These are phyloP conservation scores for Ilyonectria sp. DNA, from an alignment of 2,329 filamentous ascomycete genomes.

Conservation along the genomic window DNA sequence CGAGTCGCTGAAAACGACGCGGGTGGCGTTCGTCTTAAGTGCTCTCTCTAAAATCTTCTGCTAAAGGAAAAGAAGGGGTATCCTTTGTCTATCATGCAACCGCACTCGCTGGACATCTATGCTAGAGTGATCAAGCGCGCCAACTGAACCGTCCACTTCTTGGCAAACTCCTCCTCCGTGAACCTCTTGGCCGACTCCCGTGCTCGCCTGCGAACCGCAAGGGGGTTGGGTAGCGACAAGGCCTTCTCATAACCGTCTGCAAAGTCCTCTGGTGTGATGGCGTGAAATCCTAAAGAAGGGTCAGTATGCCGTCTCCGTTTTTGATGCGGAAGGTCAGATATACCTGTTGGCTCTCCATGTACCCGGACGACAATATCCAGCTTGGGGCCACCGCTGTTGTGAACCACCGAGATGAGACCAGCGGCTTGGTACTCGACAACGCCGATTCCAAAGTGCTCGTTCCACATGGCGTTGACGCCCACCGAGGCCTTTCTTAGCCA, in stretches of 20 bases:
- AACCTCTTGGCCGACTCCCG: slow-evolving; percentile 86
- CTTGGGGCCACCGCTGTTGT: slow-evolving; percentile 93
- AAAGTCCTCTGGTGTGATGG: slow-evolving; percentile 83
- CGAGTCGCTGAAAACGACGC: slow-evolving; percentile 7
- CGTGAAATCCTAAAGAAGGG: slow-evolving; percentile 79
- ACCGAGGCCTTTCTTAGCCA: slow-evolving; percentile 84
- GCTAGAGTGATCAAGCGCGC: slow-evolving; percentile 75
- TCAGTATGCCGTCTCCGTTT: slow-evolving; percentile 9
- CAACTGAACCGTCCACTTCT: slow-evolving; percentile 83
- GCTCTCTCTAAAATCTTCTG: slow-evolving; percentile 34
- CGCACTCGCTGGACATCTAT: slow-evolving; percentile 38
- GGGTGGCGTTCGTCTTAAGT: slow-evolving; percentile 17
- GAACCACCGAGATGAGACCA: slow-evolving; percentile 92
- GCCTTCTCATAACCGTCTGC: slow-evolving; percentile 85
- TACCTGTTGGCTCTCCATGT: slow-evolving; percentile 84
- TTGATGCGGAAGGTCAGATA: slow-evolving; percentile 41
- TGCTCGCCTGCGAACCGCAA: slow-evolving; percentile 83
- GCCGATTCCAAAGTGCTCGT: slow-evolving; percentile 98
- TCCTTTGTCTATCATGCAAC: slow-evolving; percentile 54
- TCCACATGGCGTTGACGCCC: slow-evolving; percentile 99
- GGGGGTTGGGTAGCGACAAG: slow-evolving; percentile 78
- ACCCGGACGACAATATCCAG: slow-evolving; percentile 90
- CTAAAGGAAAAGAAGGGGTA: slow-evolving; percentile 50
- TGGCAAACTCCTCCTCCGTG: slow-evolving; percentile 87
- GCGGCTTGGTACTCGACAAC: slow-evolving; percentile 99